Percentiles rank a stretch among this genome's conserved stretches.
phyloP scores from a whole-genome alignment of 768 basidiomycete species.

The Auricularia sp. region DNA sequence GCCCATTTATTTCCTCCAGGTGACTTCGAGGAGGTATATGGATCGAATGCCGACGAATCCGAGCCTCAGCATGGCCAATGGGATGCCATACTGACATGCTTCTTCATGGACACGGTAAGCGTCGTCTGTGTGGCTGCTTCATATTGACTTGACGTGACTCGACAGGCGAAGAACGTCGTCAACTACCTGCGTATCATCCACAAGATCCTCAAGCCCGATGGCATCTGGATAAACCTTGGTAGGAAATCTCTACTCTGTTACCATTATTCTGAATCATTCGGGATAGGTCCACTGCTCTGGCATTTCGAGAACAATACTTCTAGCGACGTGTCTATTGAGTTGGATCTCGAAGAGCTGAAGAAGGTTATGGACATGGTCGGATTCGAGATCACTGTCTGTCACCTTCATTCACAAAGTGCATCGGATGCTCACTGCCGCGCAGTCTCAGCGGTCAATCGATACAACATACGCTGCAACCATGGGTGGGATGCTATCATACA shows the following conservation, averaged over 20 bases:
- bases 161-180: slow-evolving; percentile 81
- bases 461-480: slow-evolving; percentile 83
- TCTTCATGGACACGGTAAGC: slow-evolving; percentile 90
- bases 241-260: slow-evolving; percentile 6
- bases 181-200: slow-evolving; percentile 86
- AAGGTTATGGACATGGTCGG: slow-evolving; percentile 61
- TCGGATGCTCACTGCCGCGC: not conserved
- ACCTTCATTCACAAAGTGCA: not conserved
- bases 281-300: slow-evolving; percentile 82
- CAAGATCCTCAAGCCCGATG: slow-evolving; percentile 70
- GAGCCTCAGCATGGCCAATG: slow-evolving; percentile 71
- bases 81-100: slow-evolving; percentile 89
- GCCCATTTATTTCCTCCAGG: slow-evolving; percentile 32
- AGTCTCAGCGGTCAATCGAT: slow-evolving; percentile 75
- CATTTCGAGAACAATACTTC: slow-evolving; percentile 87
- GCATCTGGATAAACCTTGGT: slow-evolving; percentile 89
- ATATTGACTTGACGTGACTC: not conserved
- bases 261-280: not conserved
- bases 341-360: slow-evolving; percentile 86
- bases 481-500: slow-evolving; percentile 72
- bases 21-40: slow-evolving; percentile 91
- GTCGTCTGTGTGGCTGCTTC: not conserved
- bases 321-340: slow-evolving; percentile 75
- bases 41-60: slow-evolving; percentile 33
- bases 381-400: slow-evolving; percentile 67